Conservation (phyloP, 1,284 basidiomycete genomes). For the Xerocomus cyaneibrunnescens region DNA sequence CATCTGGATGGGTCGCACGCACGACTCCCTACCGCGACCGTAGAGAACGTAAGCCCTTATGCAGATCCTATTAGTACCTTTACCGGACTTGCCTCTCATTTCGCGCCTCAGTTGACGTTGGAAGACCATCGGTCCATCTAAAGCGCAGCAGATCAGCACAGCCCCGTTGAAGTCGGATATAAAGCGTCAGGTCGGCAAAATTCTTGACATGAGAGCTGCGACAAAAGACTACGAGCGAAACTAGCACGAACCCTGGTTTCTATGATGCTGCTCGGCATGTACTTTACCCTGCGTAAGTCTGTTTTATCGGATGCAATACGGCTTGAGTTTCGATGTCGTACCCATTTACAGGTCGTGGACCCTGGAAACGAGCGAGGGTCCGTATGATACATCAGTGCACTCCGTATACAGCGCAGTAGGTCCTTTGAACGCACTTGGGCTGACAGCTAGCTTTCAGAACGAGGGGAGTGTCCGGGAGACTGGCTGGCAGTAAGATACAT, state of each 20-base stretch:
- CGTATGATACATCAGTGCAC: neutral
- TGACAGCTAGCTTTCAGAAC: slow-evolving; percentile 12
- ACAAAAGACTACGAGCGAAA: slow-evolving; percentile 3
- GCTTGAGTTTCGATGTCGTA: neutral
- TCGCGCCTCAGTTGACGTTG: slow-evolving; percentile 7
- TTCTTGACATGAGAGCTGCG: slow-evolving; percentile 6
- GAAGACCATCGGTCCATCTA: slow-evolving; percentile 1
- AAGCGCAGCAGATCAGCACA: slow-evolving; percentile 1
- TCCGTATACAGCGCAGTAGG: slow-evolving; percentile 4
- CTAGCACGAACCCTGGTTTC: slow-evolving; percentile 8
- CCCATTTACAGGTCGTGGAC: slow-evolving; percentile 11
- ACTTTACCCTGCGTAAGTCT: slow-evolving; percentile 5
- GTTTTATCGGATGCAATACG: neutral
- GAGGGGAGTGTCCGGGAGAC: slow-evolving; percentile 12
- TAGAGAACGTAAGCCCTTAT: slow-evolving; percentile 1
- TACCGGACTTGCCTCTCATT: slow-evolving; percentile 4
- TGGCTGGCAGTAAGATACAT: slow-evolving; percentile 12
- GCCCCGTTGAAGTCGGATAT: neutral
- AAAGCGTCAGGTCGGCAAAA: neutral
- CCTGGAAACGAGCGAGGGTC: neutral
- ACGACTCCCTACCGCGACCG: slow-evolving; percentile 5
- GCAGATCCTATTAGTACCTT: slow-evolving; percentile 2
- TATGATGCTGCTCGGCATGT: slow-evolving; percentile 14
- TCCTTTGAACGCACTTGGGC: slow-evolving; percentile 6
- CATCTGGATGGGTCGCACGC: no score